Conservation (phyloP, 768 basidiomycete species). For the Rubroboletus pulcherrimus region DNA sequence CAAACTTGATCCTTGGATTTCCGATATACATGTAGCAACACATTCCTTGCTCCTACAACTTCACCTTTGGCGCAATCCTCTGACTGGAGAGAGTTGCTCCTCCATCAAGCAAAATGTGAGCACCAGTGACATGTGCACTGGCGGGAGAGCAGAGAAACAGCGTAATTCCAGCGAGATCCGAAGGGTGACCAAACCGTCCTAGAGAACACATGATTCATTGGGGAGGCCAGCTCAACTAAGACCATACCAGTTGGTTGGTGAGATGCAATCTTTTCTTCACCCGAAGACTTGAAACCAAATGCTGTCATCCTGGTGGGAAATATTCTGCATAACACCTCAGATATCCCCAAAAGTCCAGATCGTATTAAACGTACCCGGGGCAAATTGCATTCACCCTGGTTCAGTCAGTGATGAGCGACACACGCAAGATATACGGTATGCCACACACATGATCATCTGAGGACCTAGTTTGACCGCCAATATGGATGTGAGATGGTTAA, state of each 20-base stretch:
- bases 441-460: constrained; percentile 60
- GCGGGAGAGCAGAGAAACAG: constrained; percentile 71
- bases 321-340: constrained; percentile 37
- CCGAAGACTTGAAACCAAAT: constrained; percentile 54
- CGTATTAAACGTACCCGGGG: constrained; percentile 53
- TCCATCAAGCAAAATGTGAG: constrained; percentile 70
- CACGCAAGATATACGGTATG: background rate
- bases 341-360: background rate
- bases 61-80: constrained; percentile 24
- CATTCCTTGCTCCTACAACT: constrained; percentile 15
- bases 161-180: constrained; percentile 69
- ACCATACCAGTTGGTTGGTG: constrained; percentile 63
- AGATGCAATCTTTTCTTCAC: constrained; percentile 48
- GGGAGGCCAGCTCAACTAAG: background rate
- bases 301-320: constrained; percentile 88
- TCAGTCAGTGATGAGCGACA: background rate
- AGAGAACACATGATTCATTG: background rate
- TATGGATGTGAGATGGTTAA: constrained; percentile 75
- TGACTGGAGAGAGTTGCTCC: constrained; percentile 35
- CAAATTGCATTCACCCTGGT: constrained; percentile 78
- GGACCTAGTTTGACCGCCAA: constrained; percentile 64
- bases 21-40: background rate
- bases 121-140: constrained; percentile 69
- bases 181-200: constrained; percentile 64
- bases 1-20: background rate